phyloP scores from a whole-genome alignment of 192 early-diverging fungal genomes.

The Gonapodya prolifera region DNA sequence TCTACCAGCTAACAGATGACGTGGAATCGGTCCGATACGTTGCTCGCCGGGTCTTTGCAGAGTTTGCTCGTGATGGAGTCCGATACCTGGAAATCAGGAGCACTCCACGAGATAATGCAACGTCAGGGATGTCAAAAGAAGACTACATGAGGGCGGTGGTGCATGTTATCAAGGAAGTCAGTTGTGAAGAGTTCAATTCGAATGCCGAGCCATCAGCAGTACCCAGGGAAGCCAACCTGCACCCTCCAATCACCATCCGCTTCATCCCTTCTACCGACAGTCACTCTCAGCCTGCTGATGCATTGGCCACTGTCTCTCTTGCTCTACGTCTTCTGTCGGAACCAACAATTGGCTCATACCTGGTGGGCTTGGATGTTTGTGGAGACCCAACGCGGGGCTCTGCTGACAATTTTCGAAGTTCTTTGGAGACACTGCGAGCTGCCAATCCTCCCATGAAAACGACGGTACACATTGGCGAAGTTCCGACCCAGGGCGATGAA shows the following conservation, averaged over 20 bases:
- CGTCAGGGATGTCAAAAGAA: conserved; percentile 38
- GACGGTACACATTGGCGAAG: neutral
- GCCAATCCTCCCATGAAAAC: neutral
- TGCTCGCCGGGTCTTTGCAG: conserved; percentile 25
- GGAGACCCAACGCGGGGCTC: conserved; percentile 31
- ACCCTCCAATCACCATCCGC: neutral
- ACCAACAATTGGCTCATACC: conserved; percentile 3
- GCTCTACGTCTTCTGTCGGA: conserved; percentile 22
- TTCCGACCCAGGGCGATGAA: conserved; percentile 36
- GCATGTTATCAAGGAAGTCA: too few relatives aligned
- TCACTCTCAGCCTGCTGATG: conserved; percentile 25
- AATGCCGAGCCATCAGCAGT: conserved; percentile 5
- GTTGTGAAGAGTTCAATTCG: conserved; percentile 8
- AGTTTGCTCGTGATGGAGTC: conserved; percentile 37
- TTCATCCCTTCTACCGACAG: conserved; percentile 43
- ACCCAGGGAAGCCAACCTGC: neutral
- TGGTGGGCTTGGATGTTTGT: conserved; percentile 51
- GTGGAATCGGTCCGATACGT: conserved; percentile 21
- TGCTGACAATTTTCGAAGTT: conserved; percentile 24
- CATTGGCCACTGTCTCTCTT: conserved; percentile 34
- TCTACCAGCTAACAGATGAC: conserved; percentile 42
- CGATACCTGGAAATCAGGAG: conserved; percentile 44
- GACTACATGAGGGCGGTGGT: conserved; percentile 30
- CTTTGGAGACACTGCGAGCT: conserved; percentile 17
- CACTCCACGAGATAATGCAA: conserved; percentile 31